A percentile compares a stretch with the other conserved stretches of the same genome.
Evolutionary conservation across 1,139 yeast species (phyloP).

Genomic region (Kazachstania sp.): DNA sequence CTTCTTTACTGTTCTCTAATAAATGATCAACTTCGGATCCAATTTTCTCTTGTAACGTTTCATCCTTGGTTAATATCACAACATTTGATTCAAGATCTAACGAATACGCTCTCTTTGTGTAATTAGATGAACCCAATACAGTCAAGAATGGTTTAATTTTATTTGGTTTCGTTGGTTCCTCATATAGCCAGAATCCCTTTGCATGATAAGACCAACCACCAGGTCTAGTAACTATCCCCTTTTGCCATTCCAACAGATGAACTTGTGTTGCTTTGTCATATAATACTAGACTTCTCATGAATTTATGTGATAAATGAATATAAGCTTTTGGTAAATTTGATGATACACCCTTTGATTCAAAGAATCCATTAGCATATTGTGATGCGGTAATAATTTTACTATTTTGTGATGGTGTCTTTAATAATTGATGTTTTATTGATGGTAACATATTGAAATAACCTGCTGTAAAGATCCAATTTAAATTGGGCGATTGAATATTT

Average conservation of each 20-base stretch:
- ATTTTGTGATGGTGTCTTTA: slow-evolving; percentile 45
- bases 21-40: slow-evolving; percentile 56
- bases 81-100: slow-evolving; percentile 87
- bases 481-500: slow-evolving; percentile 40
- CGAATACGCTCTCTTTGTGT: slow-evolving; percentile 81
- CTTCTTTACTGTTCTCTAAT: slow-evolving; percentile 41
- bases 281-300: slow-evolving; percentile 46
- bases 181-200: slow-evolving; percentile 89
- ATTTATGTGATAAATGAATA: slow-evolving; percentile 62
- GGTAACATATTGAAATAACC: slow-evolving; percentile 94
- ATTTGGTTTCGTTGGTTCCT: slow-evolving; percentile 34
- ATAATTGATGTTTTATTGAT: slow-evolving; percentile 52
- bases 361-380: slow-evolving; percentile 89
- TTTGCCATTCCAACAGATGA: slow-evolving; percentile 71
- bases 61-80: slow-evolving; percentile 62
- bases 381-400: slow-evolving; percentile 85
- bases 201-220: slow-evolving; percentile 98
- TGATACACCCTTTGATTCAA: slow-evolving; percentile 74
- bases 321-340: slow-evolving; percentile 83
- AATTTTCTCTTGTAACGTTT: slow-evolving; percentile 49
- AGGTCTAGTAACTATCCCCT: slow-evolving; percentile 71
- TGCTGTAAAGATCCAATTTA: slow-evolving; percentile 86
- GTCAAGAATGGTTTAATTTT: slow-evolving; percentile 55
- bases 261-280: slow-evolving; percentile 43
- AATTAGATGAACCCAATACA: slow-evolving; percentile 86